Base-by-base conservation (phyloP, 306 rosid genomes). In the Vachellia pachyceras region DNA sequence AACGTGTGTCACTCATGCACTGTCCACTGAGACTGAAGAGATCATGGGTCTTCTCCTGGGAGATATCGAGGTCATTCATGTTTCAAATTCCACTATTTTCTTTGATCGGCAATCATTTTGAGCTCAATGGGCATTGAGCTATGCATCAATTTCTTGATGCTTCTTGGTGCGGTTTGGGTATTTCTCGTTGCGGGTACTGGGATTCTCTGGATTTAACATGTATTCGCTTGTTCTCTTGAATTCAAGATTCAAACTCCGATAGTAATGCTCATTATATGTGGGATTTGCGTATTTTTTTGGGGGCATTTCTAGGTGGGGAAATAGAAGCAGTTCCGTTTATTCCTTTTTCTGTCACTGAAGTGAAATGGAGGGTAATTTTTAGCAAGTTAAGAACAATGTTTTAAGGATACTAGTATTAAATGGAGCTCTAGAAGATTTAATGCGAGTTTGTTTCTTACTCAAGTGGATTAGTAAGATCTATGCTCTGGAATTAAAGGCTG, bases 21-120 rank as follows among this genome's bases (percentile, higher is more conserved):
- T 96, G 87, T 92, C 99, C 84, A 96, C 99, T 5, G 98, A 96
- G 86, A 93, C 99, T 42, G 99, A 96, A 77, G 99, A 96, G 88
- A 93, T 96, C 85, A 96, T 96, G 99, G 99, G 99, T 2, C 99
- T 96, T 80, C 95, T 96, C 10, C 94, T 96, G 15, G 99, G 99
- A 11, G 99, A 96, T 77, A 93, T 96, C 49, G 92, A 92, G 95
- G 98, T 93, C 73, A 12, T 60, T 65, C 35, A 78, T 72, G 57
- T 64, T 12, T 9, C 82, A 66, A 58, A 35, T 42, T 46, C 12
- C 10, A 9, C 7, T 15, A 42, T 55, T 75, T 50, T 49, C 3
- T 12, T 42, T 45, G 10, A 22, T 14, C 12, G 36, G 33, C 13
- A 22, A 39, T 36, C 57, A 14, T 47, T 72, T 72, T 47, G 20